phyloP scores from a whole-genome alignment of 2,329 filamentous ascomycete genomes.

The Cladosporium sp. region DNA sequence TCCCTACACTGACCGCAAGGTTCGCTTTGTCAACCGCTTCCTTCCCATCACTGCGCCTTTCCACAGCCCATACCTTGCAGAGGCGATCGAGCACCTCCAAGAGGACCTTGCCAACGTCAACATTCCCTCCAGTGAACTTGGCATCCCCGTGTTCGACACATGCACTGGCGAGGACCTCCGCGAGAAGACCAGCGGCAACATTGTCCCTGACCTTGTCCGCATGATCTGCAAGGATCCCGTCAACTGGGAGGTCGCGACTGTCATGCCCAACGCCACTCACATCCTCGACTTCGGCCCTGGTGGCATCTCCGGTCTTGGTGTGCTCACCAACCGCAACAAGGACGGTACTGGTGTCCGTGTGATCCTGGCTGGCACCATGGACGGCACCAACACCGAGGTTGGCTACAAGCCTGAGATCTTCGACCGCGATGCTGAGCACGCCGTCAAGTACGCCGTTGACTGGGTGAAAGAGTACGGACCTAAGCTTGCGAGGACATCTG shows the following conservation, averaged over 20 bases:
- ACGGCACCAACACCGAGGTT: conserved; percentile 84
- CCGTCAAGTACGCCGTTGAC: conserved; percentile 90
- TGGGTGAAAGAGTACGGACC: conserved; percentile 98
- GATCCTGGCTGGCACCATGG: conserved; percentile 90
- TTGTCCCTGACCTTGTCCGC: conserved; percentile 82
- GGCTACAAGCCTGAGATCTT: conserved; percentile 98
- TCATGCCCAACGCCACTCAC: conserved; percentile 88
- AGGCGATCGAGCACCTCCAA: conserved; percentile 79
- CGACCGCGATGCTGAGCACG: conserved; percentile 91
- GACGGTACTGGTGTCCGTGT: conserved; percentile 97
- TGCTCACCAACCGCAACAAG: conserved; percentile 97
- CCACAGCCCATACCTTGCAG: conserved; percentile 89
- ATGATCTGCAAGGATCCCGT: conserved; percentile 95
- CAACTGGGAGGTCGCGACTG: conserved; percentile 93
- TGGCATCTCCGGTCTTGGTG: conserved; percentile 92
- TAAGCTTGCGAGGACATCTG: conserved; percentile 85
- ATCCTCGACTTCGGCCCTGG: conserved; percentile 96
- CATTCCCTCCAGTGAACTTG: conserved; percentile 72
- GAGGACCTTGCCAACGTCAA: conserved; percentile 82
- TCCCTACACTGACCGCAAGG: conserved; percentile 92
- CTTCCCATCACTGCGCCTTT: conserved; percentile 96
- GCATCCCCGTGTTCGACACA: conserved; percentile 87
- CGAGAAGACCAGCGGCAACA: conserved; percentile 64
- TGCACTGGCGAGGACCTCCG: conserved; percentile 85
- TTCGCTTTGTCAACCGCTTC: conserved; percentile 96